phyloP scores from a whole-genome alignment of 2,329 filamentous ascomycete genomes.

The Exophiala sideris region DNA sequence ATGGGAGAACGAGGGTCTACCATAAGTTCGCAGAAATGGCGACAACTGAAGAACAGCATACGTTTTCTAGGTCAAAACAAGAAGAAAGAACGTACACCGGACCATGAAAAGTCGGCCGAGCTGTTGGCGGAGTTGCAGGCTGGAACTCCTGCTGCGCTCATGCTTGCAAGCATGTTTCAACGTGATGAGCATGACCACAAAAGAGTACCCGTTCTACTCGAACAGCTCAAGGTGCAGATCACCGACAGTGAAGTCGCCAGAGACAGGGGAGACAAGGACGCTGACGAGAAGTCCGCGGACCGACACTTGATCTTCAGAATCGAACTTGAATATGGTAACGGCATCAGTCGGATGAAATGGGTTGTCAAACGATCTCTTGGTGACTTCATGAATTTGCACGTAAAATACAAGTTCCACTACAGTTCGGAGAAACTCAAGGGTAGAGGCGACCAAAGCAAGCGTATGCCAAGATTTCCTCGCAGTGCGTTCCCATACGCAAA shows the following conservation, averaged over 20 bases:
- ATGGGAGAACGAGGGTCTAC: slow-evolving; percentile 63
- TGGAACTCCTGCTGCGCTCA: slow-evolving; percentile 86
- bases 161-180: slow-evolving; percentile 96
- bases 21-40: slow-evolving; percentile 78
- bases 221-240: slow-evolving; percentile 87
- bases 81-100: slow-evolving; percentile 79
- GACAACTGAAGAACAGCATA: slow-evolving; percentile 84
- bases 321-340: slow-evolving; percentile 92
- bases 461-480: slow-evolving; percentile 84
- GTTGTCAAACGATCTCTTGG: slow-evolving; percentile 79
- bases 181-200: slow-evolving; percentile 94
- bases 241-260: slow-evolving; percentile 71
- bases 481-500: slow-evolving; percentile 87
- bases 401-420: slow-evolving; percentile 85
- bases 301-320: slow-evolving; percentile 86
- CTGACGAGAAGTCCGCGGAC: slow-evolving; percentile 37
- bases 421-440: slow-evolving; percentile 77
- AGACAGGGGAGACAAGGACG: slow-evolving; percentile 29
- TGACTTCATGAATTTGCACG: slow-evolving; percentile 89
- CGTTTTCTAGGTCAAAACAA: slow-evolving; percentile 73
- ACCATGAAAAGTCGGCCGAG: slow-evolving; percentile 93
- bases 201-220: slow-evolving; percentile 87
- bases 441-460: slow-evolving; percentile 66
- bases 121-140: slow-evolving; percentile 92
- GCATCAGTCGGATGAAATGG: slow-evolving; percentile 95